Conservation (phyloP, 495 filamentous ascomycete genomes). For the Aspergillus cristatus region DNA sequence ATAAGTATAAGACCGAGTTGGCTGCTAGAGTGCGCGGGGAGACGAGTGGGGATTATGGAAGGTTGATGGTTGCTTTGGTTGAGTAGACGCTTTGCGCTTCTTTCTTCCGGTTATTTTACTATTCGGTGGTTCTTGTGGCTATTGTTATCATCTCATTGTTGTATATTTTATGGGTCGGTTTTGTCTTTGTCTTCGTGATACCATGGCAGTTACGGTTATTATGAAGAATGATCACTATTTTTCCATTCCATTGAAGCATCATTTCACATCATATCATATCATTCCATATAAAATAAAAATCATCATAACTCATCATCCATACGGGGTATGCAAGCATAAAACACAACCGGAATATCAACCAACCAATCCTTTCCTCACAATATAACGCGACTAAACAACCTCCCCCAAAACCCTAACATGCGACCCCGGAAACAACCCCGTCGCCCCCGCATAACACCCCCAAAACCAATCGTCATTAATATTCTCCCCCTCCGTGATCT, state of each 20-base stretch:
- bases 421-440: slow-evolving; percentile 65
- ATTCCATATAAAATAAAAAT: no score
- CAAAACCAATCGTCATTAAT: slow-evolving; percentile 82
- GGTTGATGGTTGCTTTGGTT: slow-evolving; percentile 35
- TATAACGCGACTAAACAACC: slow-evolving; percentile 11
- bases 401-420: slow-evolving; percentile 50
- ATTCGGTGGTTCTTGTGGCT: neutral
- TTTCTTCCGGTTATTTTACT: slow-evolving; percentile 1
- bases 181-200: neutral
- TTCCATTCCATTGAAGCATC: no score
- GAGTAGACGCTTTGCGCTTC: slow-evolving; percentile 16
- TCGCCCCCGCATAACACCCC: slow-evolving; percentile 67
- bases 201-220: neutral
- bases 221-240: no score
- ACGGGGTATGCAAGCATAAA: no score
- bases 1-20: slow-evolving; percentile 53
- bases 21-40: slow-evolving; percentile 61
- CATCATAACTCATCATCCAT: no score
- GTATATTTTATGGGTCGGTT: neutral
- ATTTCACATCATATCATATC: no score
- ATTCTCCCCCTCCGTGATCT: slow-evolving; percentile 69
- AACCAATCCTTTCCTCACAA: no score
- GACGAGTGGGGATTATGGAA: slow-evolving; percentile 80
- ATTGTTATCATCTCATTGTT: no score
- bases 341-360: no score